phyloP scores from a whole-genome alignment of 305 asterid genomes.

The Lippia alba region DNA sequence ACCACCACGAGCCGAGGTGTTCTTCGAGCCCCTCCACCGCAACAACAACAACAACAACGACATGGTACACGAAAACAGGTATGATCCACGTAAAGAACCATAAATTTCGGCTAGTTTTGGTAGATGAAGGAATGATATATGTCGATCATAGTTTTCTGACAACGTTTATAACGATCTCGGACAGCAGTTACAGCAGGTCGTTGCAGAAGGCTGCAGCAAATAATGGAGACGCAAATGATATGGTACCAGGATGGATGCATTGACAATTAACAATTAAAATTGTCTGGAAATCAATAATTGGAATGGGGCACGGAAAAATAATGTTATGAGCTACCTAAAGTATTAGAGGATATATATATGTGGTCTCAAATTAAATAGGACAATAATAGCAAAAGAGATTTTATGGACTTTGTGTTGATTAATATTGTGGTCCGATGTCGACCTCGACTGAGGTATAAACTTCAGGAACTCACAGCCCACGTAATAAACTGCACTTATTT shows the following conservation, averaged over 20 bases:
- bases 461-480: constrained; percentile 7
- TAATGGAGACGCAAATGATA: constrained; percentile 16
- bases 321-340: constrained; percentile 24
- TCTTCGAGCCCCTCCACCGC: constrained; percentile 35
- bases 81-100: neutral
- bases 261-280: neutral
- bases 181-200: constrained; percentile 11
- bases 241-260: constrained; percentile 42
- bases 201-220: neutral
- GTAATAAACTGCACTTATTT: constrained; percentile 12
- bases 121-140: no score
- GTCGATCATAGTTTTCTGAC: no score
- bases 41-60: no score
- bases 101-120: no score
- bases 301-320: constrained; percentile 3
- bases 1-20: neutral
- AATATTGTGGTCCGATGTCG: constrained; percentile 16
- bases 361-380: constrained; percentile 5
- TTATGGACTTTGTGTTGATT: neutral
- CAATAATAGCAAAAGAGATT: neutral
- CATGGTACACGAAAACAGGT: no score
- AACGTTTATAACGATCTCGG: neutral
- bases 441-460: constrained; percentile 25
- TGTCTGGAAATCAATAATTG: neutral
- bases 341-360: neutral